Evolutionary conservation across 352 stramenopile species (phyloP).

Genomic region (Pythium utonaiense): DNA sequence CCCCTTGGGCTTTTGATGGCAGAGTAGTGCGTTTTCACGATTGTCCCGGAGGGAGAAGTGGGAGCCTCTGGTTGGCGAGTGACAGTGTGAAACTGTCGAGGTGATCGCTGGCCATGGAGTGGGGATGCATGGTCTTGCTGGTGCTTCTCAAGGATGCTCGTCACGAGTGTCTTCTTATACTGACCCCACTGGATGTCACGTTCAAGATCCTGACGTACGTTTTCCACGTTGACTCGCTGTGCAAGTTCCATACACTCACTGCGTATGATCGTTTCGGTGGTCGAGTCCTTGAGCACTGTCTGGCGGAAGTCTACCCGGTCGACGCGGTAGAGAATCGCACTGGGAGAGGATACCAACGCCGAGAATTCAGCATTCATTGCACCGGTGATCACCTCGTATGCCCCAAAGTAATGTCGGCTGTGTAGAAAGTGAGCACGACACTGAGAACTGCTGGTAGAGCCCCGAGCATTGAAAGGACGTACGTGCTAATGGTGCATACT

Average conservation of each 20-base stretch:
- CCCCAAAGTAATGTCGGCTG: constrained; percentile 61
- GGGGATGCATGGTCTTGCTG: constrained; percentile 31
- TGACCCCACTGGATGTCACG: constrained; percentile 41
- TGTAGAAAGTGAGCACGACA: background rate
- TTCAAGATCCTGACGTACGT: constrained; percentile 44
- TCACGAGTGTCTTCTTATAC: constrained; percentile 50
- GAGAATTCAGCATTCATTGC: constrained; percentile 44
- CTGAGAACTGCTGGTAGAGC: background rate
- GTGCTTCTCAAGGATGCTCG: constrained; percentile 32
- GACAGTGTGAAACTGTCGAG: constrained; percentile 7
- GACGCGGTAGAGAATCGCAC: constrained; percentile 54
- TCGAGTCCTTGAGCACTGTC: constrained; percentile 48
- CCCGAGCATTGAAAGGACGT: background rate
- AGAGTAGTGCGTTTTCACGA: constrained; percentile 11
- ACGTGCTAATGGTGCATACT: constrained; percentile 52
- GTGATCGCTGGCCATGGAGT: constrained; percentile 38
- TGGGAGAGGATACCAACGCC: constrained; percentile 56
- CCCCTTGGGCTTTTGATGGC: constrained; percentile 4
- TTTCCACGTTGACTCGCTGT: constrained; percentile 36
- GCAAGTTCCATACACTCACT: constrained; percentile 38
- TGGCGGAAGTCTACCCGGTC: constrained; percentile 72
- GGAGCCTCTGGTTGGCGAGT: constrained; percentile 2
- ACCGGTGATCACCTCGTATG: constrained; percentile 47
- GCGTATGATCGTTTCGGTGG: constrained; percentile 43
- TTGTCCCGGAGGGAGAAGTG: background rate